Evolutionary conservation across 73 alveolate species (phyloP).

Genomic region (Tetrahymena malaccensis): DNA sequence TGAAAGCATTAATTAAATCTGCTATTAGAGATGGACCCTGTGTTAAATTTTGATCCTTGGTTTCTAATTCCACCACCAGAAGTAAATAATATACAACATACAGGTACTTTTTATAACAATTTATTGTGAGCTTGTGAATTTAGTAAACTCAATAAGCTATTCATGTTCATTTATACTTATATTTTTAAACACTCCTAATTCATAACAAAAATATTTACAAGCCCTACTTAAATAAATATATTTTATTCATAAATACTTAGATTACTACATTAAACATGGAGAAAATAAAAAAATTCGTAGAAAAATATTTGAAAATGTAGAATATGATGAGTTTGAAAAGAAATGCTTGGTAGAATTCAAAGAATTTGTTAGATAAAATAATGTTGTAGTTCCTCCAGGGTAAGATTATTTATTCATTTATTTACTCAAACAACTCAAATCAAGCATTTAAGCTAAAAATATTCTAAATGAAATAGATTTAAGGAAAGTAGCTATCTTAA

Average conservation of each 20-base stretch:
- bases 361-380: constrained; percentile 8
- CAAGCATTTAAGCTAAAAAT: not conserved
- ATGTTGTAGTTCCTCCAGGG: constrained; percentile 16
- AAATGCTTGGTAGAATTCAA: constrained; percentile 11
- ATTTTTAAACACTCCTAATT: not conserved
- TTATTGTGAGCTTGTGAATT: too few species aligned
- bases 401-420: not conserved
- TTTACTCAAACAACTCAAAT: not conserved
- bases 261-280: constrained; percentile 17
- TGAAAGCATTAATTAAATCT: not conserved
- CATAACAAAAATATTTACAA: not conserved
- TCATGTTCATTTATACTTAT: not conserved
- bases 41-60: not conserved
- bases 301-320: constrained; percentile 20
- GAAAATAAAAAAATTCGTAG: constrained; percentile 4
- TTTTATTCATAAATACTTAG: not conserved
- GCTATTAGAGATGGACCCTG: not conserved
- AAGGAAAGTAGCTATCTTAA: constrained; percentile 35
- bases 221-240: not conserved
- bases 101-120: not conserved
- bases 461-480: not conserved
- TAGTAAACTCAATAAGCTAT: too few species aligned
- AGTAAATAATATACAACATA: not conserved
- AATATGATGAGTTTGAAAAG: constrained; percentile 10
- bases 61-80: not conserved